Evolutionary conservation across 2,329 filamentous ascomycete genomes (phyloP).

Genomic region (Bretziella fagacearum): DNA sequence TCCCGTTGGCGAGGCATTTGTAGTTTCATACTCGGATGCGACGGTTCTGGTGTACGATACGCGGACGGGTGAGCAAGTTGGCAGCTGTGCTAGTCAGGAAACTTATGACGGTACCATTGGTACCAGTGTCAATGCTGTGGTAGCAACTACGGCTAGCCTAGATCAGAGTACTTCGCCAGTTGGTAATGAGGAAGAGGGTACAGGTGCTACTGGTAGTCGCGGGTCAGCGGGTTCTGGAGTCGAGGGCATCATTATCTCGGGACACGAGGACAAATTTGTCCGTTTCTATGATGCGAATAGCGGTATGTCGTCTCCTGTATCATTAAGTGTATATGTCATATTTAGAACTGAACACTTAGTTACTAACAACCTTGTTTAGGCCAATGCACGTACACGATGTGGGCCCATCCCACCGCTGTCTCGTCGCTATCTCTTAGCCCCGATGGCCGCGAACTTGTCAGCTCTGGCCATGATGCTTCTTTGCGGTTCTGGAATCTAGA

Average conservation of each 20-base stretch:
- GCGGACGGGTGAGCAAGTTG: slow-evolving; percentile 75
- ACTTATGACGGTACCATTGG: slow-evolving; percentile 72
- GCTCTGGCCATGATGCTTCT: slow-evolving; percentile 86
- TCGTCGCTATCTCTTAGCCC: slow-evolving; percentile 82
- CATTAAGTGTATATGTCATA: not conserved
- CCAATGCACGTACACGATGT: slow-evolving; percentile 98
- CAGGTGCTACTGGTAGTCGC: slow-evolving; percentile 62
- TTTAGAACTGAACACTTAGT: not conserved
- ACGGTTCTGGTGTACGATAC: slow-evolving; percentile 87
- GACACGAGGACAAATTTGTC: slow-evolving; percentile 91
- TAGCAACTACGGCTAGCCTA: slow-evolving; percentile 67
- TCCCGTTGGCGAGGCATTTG: slow-evolving; percentile 67
- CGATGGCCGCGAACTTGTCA: slow-evolving; percentile 85
- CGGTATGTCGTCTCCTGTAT: slow-evolving; percentile 54
- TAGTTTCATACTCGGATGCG: slow-evolving; percentile 83
- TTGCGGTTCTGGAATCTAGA: slow-evolving; percentile 95
- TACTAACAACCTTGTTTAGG: slow-evolving; percentile 36
- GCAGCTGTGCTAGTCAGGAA: slow-evolving; percentile 82
- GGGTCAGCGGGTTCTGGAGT: slow-evolving; percentile 56
- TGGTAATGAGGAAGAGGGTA: slow-evolving; percentile 55
- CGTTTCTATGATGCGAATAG: slow-evolving; percentile 97
- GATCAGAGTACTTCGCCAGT: slow-evolving; percentile 43
- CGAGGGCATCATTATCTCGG: slow-evolving; percentile 87
- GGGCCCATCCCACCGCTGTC: slow-evolving; percentile 86
- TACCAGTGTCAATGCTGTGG: slow-evolving; percentile 78